These are phyloP conservation scores for Colletotrichum shisoi DNA, from an alignment of 2,329 filamentous ascomycete genomes.

Conservation along the genomic window DNA sequence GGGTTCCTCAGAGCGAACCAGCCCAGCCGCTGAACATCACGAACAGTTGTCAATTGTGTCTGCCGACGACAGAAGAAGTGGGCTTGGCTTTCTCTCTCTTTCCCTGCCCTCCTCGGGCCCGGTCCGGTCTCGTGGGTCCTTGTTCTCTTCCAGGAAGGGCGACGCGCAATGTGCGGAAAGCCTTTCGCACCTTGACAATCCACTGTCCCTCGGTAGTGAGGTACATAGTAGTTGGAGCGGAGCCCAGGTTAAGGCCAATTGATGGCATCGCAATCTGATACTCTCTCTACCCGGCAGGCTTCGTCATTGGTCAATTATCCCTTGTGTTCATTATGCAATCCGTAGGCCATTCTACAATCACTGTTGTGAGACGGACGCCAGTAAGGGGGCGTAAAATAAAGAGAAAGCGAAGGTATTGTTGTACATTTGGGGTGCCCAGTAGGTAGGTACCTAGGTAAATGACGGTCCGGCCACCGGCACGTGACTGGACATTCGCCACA, in stretches of 20 bases:
- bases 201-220: background rate
- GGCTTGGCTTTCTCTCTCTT: background rate
- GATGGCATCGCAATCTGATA: background rate
- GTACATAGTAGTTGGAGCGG: background rate
- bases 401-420: background rate
- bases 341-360: background rate
- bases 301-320: background rate
- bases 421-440: too few species aligned
- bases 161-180: conserved; percentile 19
- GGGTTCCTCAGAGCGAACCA: too few species aligned
- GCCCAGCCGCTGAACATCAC: background rate
- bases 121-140: background rate
- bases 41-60: background rate
- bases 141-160: conserved; percentile 9
- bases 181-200: background rate
- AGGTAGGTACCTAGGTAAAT: too few species aligned
- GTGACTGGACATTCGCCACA: too few species aligned
- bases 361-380: too few species aligned
- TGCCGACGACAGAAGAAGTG: background rate
- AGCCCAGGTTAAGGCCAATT: background rate
- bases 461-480: too few species aligned
- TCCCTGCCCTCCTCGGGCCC: background rate
- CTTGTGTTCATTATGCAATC: background rate
- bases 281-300: background rate
- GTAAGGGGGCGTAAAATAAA: too few species aligned